phyloP scores from a whole-genome alignment of 1,139 yeast genomes.

The Suhomyces wounanorum region DNA sequence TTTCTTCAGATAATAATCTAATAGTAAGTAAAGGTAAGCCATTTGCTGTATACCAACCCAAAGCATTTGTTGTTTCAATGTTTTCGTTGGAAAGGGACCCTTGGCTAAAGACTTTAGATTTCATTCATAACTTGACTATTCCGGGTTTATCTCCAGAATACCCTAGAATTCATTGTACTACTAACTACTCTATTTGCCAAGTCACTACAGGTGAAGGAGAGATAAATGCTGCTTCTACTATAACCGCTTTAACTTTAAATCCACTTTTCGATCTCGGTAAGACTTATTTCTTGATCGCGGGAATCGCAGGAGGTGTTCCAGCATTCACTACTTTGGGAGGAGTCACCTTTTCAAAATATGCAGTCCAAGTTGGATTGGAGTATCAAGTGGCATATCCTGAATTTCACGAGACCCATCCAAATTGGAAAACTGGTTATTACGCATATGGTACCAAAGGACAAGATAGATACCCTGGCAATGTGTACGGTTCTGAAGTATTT shows the following conservation, averaged over 20 bases:
- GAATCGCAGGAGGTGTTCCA: constrained; percentile 70
- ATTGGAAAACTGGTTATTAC: constrained; percentile 65
- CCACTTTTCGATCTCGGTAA: constrained; percentile 59
- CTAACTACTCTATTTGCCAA: constrained; percentile 57
- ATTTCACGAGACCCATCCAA: constrained; percentile 49
- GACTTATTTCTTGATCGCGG: constrained; percentile 64
- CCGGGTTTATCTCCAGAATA: constrained; percentile 68
- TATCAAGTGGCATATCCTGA: constrained; percentile 53
- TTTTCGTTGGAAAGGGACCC: constrained; percentile 56
- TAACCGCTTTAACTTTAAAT: constrained; percentile 55
- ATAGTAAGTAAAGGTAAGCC: constrained; percentile 35
- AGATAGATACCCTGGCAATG: constrained; percentile 52
- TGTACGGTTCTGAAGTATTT: constrained; percentile 67
- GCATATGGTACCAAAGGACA: constrained; percentile 56
- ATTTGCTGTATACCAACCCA: constrained; percentile 50
- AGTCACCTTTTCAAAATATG: constrained; percentile 61
- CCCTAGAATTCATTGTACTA: constrained; percentile 58
- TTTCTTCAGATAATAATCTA: constrained; percentile 22
- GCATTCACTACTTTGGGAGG: constrained; percentile 50
- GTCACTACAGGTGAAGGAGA: constrained; percentile 71
- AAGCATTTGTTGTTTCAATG: constrained; percentile 58
- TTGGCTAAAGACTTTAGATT: constrained; percentile 51
- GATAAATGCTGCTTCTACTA: constrained; percentile 64
- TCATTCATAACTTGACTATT: constrained; percentile 44
- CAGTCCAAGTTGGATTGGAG: constrained; percentile 63